These are phyloP conservation scores for Gynochthodes officinalis DNA, from an alignment of 257 asterid genomes.

Conservation along the genomic window DNA sequence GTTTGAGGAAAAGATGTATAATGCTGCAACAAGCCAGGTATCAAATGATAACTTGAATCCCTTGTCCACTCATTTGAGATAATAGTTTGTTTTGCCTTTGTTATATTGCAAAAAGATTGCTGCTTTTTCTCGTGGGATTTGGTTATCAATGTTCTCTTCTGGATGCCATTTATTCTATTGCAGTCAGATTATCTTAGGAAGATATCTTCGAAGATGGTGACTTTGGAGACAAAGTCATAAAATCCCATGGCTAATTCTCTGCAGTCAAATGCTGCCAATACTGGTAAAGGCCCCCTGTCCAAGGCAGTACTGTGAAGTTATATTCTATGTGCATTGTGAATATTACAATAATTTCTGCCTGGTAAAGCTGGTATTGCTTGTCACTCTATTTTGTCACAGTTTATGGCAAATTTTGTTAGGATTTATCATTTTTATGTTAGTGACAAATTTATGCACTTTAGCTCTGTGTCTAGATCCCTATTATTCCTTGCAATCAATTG, in stretches of 20 bases:
- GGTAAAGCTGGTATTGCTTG: not conserved
- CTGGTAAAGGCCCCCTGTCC: slow-evolving; percentile 53
- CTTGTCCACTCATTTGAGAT: not conserved
- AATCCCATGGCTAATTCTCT: slow-evolving; percentile 48
- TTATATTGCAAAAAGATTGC: not conserved
- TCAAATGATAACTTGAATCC: not conserved
- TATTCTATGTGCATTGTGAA: no score
- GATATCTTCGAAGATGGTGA: slow-evolving; percentile 80
- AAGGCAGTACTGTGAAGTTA: no score
- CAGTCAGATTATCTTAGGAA: slow-evolving; percentile 84
- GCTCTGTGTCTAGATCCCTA: no score
- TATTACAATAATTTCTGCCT: not conserved
- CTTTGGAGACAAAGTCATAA: slow-evolving; percentile 78
- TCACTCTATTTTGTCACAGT: not conserved
- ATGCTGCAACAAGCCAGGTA: slow-evolving; percentile 84
- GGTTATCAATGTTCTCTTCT: not conserved
- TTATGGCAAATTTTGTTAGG: not conserved
- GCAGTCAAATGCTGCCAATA: slow-evolving; percentile 49
- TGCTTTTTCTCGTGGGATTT: slow-evolving; percentile 2
- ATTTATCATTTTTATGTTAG: no score
- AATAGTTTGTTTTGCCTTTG: not conserved
- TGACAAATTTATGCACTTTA: not conserved
- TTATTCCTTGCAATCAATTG: no score
- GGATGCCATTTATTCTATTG: slow-evolving; percentile 14
- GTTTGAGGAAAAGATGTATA: slow-evolving; percentile 79